Evolutionary conservation across 1,284 basidiomycete species (phyloP), one percentile per base, ranked within the genome.

Genomic region (Phellinidium pouzarii): DNA sequence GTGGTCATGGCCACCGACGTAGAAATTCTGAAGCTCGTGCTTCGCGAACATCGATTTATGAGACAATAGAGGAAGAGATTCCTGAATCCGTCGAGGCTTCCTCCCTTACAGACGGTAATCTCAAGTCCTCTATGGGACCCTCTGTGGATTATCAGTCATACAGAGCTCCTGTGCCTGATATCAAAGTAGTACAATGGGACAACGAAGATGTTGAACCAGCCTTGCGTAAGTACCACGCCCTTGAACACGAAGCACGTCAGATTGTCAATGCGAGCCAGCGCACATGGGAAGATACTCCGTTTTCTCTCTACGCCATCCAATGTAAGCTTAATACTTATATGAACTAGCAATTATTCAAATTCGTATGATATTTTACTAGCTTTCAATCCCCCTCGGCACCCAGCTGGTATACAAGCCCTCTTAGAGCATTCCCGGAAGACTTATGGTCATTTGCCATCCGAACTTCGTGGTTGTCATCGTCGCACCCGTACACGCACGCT

Each of bases 41-140:
- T 11, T 84, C 84, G 8, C 73, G 82, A 2, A 71, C 53, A 0
- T 89, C 87, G 0, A 74, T 87, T 1, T 88, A 87, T 56, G 86
- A 88, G 62, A 88, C 83, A 0, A 90, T 91, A 50, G 74, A 86
- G 48, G 86, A 90, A 58, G 87, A 90, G 58, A 64, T 72, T 5
- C 71, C 73, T 1, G 64, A 64, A 0, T 43, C 60, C 3, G 61
- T 61, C 2, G 69, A 66, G 45, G 68, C 73, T 1, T 65, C 72
- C 0, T 71, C 36, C 71, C 1, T 66, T 74, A 5, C 59, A 50
- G 36, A 57, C 58, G 47, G 50, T 41, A 2, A 59, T 63, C 4
- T 44, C 58, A 52, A 56, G 49, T 29, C 57, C 52, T 41, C 43
- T 23, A 31, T 56, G 43, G 23, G 51, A 0, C 27, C 65, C 14